These are phyloP conservation scores for Fonsecaea erecta DNA, from an alignment of 2,329 filamentous ascomycete genomes.

Conservation along the genomic window DNA sequence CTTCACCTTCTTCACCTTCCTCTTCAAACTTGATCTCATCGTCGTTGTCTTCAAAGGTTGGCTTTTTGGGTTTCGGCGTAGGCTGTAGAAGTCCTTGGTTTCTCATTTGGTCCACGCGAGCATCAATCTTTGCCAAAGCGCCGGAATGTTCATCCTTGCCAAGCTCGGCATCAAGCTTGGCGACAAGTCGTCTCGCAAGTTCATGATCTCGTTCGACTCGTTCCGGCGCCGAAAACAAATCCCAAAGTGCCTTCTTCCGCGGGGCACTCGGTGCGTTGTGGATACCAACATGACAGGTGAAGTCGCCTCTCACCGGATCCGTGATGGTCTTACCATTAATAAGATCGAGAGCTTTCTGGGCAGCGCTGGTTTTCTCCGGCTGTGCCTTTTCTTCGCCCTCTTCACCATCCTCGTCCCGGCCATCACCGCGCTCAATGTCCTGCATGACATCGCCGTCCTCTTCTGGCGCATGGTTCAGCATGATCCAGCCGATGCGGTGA, in stretches of 20 bases:
- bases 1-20: slow-evolving; percentile 79
- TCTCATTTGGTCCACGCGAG: slow-evolving; percentile 80
- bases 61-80: slow-evolving; percentile 57
- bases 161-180: slow-evolving; percentile 83
- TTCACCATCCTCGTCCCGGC: slow-evolving; percentile 73
- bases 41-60: slow-evolving; percentile 52
- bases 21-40: slow-evolving; percentile 61
- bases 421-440: slow-evolving; percentile 70
- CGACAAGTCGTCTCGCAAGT: slow-evolving; percentile 78
- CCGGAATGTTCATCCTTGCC: slow-evolving; percentile 69
- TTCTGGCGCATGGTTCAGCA: slow-evolving; percentile 81
- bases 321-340: slow-evolving; percentile 98
- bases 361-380: slow-evolving; percentile 54
- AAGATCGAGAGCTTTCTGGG: slow-evolving; percentile 87
- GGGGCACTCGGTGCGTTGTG: slow-evolving; percentile 86
- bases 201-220: slow-evolving; percentile 88
- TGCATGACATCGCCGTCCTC: slow-evolving; percentile 55
- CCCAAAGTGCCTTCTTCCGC: slow-evolving; percentile 94
- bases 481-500: slow-evolving; percentile 97
- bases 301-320: slow-evolving; percentile 90
- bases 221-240: slow-evolving; percentile 92
- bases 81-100: slow-evolving; percentile 78
- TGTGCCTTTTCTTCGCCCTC: slow-evolving; percentile 57
- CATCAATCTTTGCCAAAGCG: slow-evolving; percentile 78
- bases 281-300: slow-evolving; percentile 95